Evolutionary conservation across 169 alveolate species (phyloP), one percentile per base, ranked within the genome.

Genomic region (Plasmodium malariae): DNA sequence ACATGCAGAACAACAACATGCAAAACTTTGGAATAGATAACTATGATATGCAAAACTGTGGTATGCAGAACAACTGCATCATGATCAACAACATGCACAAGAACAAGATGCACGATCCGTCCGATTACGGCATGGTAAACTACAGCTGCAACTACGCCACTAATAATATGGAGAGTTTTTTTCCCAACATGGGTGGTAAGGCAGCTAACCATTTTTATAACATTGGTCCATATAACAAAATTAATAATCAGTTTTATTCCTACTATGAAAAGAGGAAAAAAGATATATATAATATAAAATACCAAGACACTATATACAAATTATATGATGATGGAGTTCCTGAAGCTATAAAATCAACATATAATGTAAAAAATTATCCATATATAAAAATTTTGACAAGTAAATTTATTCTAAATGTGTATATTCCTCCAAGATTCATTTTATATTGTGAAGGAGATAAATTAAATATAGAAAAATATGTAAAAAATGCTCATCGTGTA

Each of bases 401-500:
- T 71, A 87, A 87, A 74, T 94, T 91, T 62, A 92, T 92, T 51
- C 80, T 94, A n/a, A 94, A 95, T 57, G 92, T 92, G 24, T 93
- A 93, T 55, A 95, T 95, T 24, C 97, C 97, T 5, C 96, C 96
- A 59, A 92, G 95, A 36, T 93, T 95, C 70, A 92, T 95, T 59
- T 55, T 95, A 43, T 96, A 94, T 30, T 93, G 93, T 6, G 97
- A 95, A 72, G 97, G 97, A 17, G 88, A 80, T 57, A 92, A 94
- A 63, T 89, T 93, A 36, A 87, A 74, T 45, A 72, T 60, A 21
- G 91, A 74, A 24, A 49, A 92, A 28, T 68, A 85, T 43, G 54
- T 90, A 63, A 88, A 87, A 37, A 88, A 89, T 57, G 32, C 69
- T 14, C 74, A 88, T 6, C 93, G 92, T 19, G 80, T 95, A 28